A percentile compares a stretch with the other conserved stretches of the same genome.
These are phyloP conservation scores for Beauveria sp. DNA, from an alignment of 2,329 filamentous ascomycete species.

Conservation along the genomic window DNA sequence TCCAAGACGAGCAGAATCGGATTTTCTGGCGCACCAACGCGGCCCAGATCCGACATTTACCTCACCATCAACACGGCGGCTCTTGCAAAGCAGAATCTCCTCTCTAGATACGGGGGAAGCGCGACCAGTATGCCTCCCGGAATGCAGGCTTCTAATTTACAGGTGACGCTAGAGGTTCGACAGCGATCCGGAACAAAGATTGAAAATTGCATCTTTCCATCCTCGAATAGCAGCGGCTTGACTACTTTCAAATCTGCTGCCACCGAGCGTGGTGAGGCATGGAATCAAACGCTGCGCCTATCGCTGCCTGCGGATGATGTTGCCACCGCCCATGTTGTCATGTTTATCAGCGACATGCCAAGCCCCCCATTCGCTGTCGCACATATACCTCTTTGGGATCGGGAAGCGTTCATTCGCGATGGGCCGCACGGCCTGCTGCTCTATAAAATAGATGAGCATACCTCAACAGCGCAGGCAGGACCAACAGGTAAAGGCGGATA, in stretches of 20 bases:
- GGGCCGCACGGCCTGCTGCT: conserved; percentile 73
- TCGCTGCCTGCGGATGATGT: conserved; percentile 75
- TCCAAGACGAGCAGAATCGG: conserved; percentile 81
- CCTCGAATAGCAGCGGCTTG: conserved; percentile 69
- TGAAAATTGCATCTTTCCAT: conserved; percentile 78
- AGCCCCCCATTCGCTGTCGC: conserved; percentile 84
- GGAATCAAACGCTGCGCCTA: conserved; percentile 83
- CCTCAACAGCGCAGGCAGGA: conserved; percentile 56
- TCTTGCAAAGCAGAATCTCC: conserved; percentile 65
- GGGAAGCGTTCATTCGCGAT: conserved; percentile 82
- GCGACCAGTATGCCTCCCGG: conserved; percentile 61
- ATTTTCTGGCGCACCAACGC: conserved; percentile 85
- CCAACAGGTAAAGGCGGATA: conserved; percentile 75
- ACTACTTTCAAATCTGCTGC: conserved; percentile 87
- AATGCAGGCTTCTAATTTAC: conserved; percentile 64
- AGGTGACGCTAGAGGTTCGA: conserved; percentile 84
- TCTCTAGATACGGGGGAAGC: conserved; percentile 64
- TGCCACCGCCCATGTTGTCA: conserved; percentile 72
- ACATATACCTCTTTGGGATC: conserved; percentile 90
- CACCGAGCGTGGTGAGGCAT: conserved; percentile 68
- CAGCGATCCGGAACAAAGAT: conserved; percentile 71
- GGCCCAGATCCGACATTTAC: conserved; percentile 89
- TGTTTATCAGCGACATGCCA: conserved; percentile 82
- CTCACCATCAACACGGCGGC: conserved; percentile 73
- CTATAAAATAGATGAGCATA: conserved; percentile 89